These are phyloP conservation scores for Geotrichum carabidarum DNA, from an alignment of 1,139 yeast genomes.

Conservation along the genomic window DNA sequence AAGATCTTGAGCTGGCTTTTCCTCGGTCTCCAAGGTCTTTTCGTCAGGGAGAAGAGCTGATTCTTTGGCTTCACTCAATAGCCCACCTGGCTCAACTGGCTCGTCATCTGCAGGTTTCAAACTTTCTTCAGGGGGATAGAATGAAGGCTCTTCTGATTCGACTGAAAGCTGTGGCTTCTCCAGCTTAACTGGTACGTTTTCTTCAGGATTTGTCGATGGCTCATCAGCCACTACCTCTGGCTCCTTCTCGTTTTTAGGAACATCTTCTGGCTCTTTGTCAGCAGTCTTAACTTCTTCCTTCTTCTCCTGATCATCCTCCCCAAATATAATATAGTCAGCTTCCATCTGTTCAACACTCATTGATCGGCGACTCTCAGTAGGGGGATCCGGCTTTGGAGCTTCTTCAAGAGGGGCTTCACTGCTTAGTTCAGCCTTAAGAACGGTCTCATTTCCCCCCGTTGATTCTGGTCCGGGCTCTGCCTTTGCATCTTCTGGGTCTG, in stretches of 20 bases:
- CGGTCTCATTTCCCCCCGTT: not conserved
- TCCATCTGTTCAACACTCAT: conserved; percentile 24
- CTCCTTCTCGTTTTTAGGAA: not conserved
- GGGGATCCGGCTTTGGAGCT: not conserved
- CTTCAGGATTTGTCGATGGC: no score
- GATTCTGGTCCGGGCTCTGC: not conserved
- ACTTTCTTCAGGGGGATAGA: no score
- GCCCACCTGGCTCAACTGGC: no score
- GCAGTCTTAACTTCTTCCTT: not conserved
- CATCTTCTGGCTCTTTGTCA: not conserved
- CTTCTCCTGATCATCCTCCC: conserved; percentile 9
- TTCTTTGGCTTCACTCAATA: no score
- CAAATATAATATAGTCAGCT: conserved; percentile 19
- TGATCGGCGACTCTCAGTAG: conserved; percentile 17
- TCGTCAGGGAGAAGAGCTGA: no score
- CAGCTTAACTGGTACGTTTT: not conserved
- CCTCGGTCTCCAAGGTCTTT: no score
- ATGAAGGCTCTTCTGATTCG: not conserved
- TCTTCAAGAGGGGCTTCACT: not conserved
- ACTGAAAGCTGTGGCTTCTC: not conserved
- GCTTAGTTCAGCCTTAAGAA: not conserved
- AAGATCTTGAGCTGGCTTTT: no score
- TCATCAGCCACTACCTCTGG: not conserved
- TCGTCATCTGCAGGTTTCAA: no score
- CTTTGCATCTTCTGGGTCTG: not conserved